These are phyloP conservation scores for Tritrichomonas foetus DNA, from an alignment of 208 protist genomes.

Conservation along the genomic window DNA sequence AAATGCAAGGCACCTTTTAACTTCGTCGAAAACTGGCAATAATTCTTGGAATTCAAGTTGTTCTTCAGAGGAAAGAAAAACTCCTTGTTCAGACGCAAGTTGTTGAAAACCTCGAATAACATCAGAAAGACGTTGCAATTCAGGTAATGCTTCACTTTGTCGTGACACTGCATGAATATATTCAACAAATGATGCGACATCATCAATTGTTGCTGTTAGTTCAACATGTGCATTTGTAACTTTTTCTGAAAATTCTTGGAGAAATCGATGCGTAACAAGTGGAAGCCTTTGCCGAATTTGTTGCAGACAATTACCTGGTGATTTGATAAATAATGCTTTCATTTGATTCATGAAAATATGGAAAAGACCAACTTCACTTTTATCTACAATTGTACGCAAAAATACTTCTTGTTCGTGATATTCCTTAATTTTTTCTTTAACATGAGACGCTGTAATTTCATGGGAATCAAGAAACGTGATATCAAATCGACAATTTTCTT, in stretches of 20 bases:
- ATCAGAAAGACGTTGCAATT: neutral
- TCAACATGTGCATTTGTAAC: neutral
- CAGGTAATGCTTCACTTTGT: neutral
- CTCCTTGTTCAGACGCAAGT: neutral
- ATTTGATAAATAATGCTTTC: neutral
- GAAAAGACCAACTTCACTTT: neutral
- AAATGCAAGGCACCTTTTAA: neutral
- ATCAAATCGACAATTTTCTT: neutral
- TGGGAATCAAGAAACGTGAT: neutral
- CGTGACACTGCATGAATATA: neutral
- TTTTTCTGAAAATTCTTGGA: neutral
- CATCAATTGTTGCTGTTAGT: neutral
- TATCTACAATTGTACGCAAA: neutral
- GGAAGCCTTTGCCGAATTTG: neutral
- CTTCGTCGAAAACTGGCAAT: neutral
- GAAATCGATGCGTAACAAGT: neutral
- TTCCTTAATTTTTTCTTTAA: neutral
- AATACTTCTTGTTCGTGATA: neutral
- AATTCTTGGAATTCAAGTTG: neutral
- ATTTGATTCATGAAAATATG: neutral
- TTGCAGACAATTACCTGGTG: neutral
- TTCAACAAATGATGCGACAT: neutral
- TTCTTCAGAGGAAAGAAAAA: neutral
- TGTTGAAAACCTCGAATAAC: neutral
- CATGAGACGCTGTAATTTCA: neutral